Conservation (phyloP, 495 filamentous ascomycete species). For the Pseudotulostoma volvatum region DNA sequence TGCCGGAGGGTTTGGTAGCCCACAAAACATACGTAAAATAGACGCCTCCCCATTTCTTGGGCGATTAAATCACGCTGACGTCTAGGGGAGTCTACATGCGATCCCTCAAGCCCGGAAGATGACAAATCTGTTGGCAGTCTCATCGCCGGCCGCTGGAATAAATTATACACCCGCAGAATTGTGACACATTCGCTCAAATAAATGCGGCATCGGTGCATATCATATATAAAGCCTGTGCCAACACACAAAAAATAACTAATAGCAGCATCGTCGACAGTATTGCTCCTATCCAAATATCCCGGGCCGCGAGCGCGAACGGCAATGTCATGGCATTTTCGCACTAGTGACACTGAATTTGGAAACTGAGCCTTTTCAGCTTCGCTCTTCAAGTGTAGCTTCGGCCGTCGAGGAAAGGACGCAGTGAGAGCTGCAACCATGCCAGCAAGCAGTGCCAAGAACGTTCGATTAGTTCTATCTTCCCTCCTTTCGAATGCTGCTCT, state of each 20-base stretch:
- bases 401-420: constrained; percentile 68
- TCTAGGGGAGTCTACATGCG: background rate
- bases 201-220: constrained; percentile 45
- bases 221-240: constrained; percentile 51
- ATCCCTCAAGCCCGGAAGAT: constrained; percentile 6
- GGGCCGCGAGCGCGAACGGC: constrained; percentile 54
- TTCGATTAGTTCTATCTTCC: constrained; percentile 49
- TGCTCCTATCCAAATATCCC: constrained; percentile 46
- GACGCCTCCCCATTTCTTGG: constrained; percentile 58
- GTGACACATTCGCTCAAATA: constrained; percentile 61
- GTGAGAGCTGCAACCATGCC: constrained; percentile 67
- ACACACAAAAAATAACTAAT: constrained; percentile 73
- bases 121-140: constrained; percentile 12
- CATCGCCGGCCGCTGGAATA: constrained; percentile 33
- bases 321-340: constrained; percentile 57
- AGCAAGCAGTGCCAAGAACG: constrained; percentile 61
- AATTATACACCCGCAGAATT: constrained; percentile 50
- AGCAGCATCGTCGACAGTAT: constrained; percentile 63
- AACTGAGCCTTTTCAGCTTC: constrained; percentile 30
- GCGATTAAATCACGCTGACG: constrained; percentile 45
- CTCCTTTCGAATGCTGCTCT: constrained; percentile 50
- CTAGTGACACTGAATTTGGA: constrained; percentile 52
- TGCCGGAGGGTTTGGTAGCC: constrained; percentile 48
- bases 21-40: constrained; percentile 65
- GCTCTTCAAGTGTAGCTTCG: constrained; percentile 49